Conservation (phyloP, 176 grass and related monocot genomes). For the Carex parvula region DNA sequence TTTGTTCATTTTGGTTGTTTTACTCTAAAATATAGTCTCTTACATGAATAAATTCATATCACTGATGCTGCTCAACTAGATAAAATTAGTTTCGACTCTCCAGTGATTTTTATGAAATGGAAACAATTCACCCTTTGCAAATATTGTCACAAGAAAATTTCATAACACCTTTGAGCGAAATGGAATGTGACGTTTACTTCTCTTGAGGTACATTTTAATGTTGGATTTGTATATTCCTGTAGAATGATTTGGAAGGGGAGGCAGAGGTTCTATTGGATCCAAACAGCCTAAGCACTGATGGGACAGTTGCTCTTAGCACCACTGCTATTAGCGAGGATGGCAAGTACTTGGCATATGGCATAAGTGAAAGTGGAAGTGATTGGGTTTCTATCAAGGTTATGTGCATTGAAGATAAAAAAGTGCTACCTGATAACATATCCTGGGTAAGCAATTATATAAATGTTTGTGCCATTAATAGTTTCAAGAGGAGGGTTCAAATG, state of each 20-base stretch:
- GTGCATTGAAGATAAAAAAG: constrained; percentile 52
- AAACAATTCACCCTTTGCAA: not conserved
- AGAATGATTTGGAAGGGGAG: constrained; percentile 65
- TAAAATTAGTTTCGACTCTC: not conserved
- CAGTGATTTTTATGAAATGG: not conserved
- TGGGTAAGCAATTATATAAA: constrained; percentile 50
- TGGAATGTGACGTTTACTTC: not conserved
- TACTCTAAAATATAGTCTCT: not conserved
- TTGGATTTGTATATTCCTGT: constrained; percentile 10
- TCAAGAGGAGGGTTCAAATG: not conserved
- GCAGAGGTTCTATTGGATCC: constrained; percentile 76
- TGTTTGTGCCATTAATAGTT: constrained; percentile 6
- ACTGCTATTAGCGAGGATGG: constrained; percentile 76
- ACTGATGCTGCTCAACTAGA: not conserved
- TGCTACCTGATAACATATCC: constrained; percentile 58
- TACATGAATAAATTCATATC: not conserved
- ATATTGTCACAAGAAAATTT: not conserved
- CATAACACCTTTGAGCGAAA: not conserved
- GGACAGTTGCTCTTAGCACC: constrained; percentile 63
- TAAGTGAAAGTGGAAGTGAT: constrained; percentile 84
- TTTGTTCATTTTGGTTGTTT: not conserved
- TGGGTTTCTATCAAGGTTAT: constrained; percentile 82
- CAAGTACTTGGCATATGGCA: constrained; percentile 79
- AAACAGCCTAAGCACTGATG: constrained; percentile 79
- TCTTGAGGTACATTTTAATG: not conserved